Base-by-base conservation (phyloP, 2,329 filamentous ascomycete species). In the Fusarium sp. region DNA sequence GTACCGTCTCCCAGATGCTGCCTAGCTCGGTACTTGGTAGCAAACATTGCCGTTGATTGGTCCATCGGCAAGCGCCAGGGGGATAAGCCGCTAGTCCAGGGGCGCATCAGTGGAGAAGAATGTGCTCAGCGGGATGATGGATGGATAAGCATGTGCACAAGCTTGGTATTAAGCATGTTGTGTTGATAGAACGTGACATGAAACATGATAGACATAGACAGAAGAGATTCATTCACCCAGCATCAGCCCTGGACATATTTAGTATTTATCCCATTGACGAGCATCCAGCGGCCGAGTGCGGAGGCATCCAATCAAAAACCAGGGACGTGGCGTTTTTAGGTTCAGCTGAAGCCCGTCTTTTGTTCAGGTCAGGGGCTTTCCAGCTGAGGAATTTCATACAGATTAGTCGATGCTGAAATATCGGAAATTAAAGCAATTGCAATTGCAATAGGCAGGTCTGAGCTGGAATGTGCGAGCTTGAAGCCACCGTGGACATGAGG, bases 251-350 rank as follows among this genome's bases (percentile, higher is more conserved):
- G 8, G 40, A 24, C 12, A 15, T 6, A n/a, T n/a, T n/a, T n/a
- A n/a, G n/a, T n/a, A n/a, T 34, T 19, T 19, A 19, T 19, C 19
- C n/a, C n/a, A n/a, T n/a, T n/a, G n/a, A n/a, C n/a, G n/a, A 19
- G 19, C 19, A 19, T 19, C 19, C 2, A 19, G 19, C 19, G 3
- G 3, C 19, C 19, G 19, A 19, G 19, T 3, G 19, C 19, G 2
- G 19, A 19, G 19, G 41, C 32, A 58, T 50, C 55, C 57, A 60
- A 60, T 54, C 26, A 59, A 59, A 59, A 47, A 24, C 19, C 13
- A 44, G 53, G 42, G 22, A 60, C 41, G 57, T 55, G 55, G 57
- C 57, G 57, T 48, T 12, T 60, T 60, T 60, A 60, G 57, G 48
- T 55, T 43, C 36, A 54, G 48, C 36, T 47, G 24, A 48, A 40